Conservation (phyloP, 805 yeast genomes). For the Wickerhamiella kazuoi region DNA sequence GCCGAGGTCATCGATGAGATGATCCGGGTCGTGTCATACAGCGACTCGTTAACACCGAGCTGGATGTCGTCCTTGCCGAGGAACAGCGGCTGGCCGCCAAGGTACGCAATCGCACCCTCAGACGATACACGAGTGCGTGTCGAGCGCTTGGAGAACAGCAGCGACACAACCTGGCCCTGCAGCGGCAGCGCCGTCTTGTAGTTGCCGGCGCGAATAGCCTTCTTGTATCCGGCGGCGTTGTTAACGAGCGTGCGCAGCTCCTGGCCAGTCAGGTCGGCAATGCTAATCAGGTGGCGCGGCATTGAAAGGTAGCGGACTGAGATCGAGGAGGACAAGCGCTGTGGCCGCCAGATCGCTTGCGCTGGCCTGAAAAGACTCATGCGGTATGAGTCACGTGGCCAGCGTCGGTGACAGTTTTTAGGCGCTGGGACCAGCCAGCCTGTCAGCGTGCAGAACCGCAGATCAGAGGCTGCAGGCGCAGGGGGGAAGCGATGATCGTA, state of each 20-base stretch:
- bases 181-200: constrained; percentile 49
- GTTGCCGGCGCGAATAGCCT: constrained; percentile 15
- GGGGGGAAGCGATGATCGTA: no score
- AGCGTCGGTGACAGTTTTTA: not conserved
- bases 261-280: constrained; percentile 52
- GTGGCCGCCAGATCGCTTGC: not conserved
- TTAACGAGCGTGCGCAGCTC: constrained; percentile 58
- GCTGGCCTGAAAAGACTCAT: not conserved
- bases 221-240: constrained; percentile 56
- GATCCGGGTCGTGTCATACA: constrained; percentile 76
- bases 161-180: constrained; percentile 64
- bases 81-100: constrained; percentile 94
- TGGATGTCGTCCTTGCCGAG: constrained; percentile 94
- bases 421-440: no score
- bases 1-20: constrained; percentile 94
- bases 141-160: constrained; percentile 78
- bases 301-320: constrained; percentile 6
- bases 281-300: constrained; percentile 53
- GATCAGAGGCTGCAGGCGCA: no score
- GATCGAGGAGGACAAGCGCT: not conserved
- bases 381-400: not conserved
- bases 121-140: constrained; percentile 88
- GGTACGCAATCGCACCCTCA: constrained; percentile 84
- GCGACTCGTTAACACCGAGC: constrained; percentile 82
- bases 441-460: no score